Evolutionary conservation across 176 grass and related monocot genomes (phyloP).

Genomic region (Cenchrus purpureus): DNA sequence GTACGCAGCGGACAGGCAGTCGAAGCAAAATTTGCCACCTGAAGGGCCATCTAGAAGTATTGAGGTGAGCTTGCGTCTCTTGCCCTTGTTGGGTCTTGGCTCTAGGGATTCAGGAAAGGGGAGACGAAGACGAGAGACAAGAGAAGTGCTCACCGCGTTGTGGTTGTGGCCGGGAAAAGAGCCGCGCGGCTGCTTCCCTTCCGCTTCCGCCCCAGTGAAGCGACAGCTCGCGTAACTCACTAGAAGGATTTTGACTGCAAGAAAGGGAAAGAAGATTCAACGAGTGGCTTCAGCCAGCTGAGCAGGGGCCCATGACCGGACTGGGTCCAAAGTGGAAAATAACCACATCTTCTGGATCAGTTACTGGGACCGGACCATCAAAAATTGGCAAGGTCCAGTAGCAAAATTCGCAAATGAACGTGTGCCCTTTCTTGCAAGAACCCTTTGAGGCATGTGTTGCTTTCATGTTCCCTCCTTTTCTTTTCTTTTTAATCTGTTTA

Average conservation of each 20-base stretch:
- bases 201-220: neutral
- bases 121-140: neutral
- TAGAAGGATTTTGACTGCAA: neutral
- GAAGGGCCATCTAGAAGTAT: no score
- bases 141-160: conserved; percentile 3
- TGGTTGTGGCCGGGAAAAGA: neutral
- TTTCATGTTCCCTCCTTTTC: neutral
- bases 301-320: conserved; percentile 7
- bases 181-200: neutral
- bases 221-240: neutral
- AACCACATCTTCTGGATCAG: conserved; percentile 33
- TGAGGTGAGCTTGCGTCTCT: no score
- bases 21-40: neutral
- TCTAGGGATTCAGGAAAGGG: no score
- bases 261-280: neutral
- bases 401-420: neutral
- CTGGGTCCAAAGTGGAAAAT: neutral
- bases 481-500: neutral
- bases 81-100: no score
- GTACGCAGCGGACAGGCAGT: neutral
- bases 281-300: neutral
- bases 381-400: neutral
- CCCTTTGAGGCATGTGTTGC: neutral
- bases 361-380: neutral
- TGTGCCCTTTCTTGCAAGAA: neutral